These are phyloP conservation scores for Cladophialophora carrionii DNA, from an alignment of 2,329 filamentous ascomycete species.

Conservation along the genomic window DNA sequence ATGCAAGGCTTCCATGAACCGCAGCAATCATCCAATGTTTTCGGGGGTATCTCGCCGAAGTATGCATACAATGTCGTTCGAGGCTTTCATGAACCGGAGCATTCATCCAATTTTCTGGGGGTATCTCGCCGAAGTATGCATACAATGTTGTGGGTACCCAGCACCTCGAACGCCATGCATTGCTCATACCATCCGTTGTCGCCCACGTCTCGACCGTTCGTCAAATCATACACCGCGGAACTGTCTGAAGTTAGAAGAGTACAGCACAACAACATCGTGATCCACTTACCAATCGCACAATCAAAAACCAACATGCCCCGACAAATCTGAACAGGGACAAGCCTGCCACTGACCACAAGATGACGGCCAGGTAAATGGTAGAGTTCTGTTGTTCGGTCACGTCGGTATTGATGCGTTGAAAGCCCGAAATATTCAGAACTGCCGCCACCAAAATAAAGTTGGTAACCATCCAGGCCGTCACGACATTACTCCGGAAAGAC, in stretches of 20 bases:
- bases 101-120: constrained; percentile 1
- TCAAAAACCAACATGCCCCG: constrained; percentile 87
- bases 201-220: constrained; percentile 5
- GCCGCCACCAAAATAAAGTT: constrained; percentile 87
- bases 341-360: constrained; percentile 86
- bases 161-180: constrained; percentile 4
- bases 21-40: constrained; percentile 2
- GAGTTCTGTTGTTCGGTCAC: constrained; percentile 56
- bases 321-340: constrained; percentile 84
- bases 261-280: background rate
- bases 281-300: constrained; percentile 78
- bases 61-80: constrained; percentile 5
- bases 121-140: constrained; percentile 12
- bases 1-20: background rate
- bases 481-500: constrained; percentile 88
- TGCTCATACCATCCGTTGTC: background rate
- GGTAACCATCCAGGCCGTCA: constrained; percentile 93
- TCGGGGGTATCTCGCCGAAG: constrained; percentile 17
- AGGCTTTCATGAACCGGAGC: background rate
- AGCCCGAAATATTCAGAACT: constrained; percentile 81
- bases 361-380: constrained; percentile 81
- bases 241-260: constrained; percentile 44
- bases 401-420: constrained; percentile 64
- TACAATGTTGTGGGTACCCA: constrained; percentile 5
- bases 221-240: constrained; percentile 53